Evolutionary conservation across 805 yeast genomes (phyloP), one percentile per base, ranked within the genome.

Genomic region (Blastobotrys terrestris): DNA sequence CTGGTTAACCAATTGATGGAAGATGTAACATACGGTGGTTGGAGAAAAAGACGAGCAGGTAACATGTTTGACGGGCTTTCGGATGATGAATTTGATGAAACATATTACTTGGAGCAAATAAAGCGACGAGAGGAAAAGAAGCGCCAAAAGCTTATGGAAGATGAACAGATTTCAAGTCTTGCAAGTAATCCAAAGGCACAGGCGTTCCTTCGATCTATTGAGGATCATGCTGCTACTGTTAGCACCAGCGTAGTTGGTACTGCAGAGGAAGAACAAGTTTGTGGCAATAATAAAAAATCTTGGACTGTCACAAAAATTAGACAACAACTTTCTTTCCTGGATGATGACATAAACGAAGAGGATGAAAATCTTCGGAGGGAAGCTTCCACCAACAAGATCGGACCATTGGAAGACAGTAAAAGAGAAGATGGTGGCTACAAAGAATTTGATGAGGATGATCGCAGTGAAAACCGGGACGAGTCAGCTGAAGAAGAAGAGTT

Each of bases 1-100:
- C 52, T 57, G 46, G 57, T 60, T 16, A 55, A 58, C 21, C 55
- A 56, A 41, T 53, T 62, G 19, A 51, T 60, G 55, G 61, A 61
- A 5, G 62, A 60, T 48, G 63, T 62, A 15, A 48, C 61, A 2
- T 60, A 55, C 20, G 65, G 65, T 13, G 60, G 60, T 8, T 57
- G 60, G 60, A 43, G 62, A 35, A 55, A 54, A 44, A 47, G 62
- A 15, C 43, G 49, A 31, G 35, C 35, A 5, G 55, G 52, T 13
- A 49, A 45, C 20, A 8, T 47, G 11, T 21, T 52, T 8, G 62
- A 55, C 42, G 59, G 54, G 31, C 19, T 47, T 15, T 31, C 42
- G 3, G 53, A 50, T 31, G 58, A 58, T 16, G 57, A 52, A 14
- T 26, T 26, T 26, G 54, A 53, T 22, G 53, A 54, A n/a, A 52